Evolutionary conservation across 768 basidiomycete genomes (phyloP).

Genomic region (Suillus spraguei): DNA sequence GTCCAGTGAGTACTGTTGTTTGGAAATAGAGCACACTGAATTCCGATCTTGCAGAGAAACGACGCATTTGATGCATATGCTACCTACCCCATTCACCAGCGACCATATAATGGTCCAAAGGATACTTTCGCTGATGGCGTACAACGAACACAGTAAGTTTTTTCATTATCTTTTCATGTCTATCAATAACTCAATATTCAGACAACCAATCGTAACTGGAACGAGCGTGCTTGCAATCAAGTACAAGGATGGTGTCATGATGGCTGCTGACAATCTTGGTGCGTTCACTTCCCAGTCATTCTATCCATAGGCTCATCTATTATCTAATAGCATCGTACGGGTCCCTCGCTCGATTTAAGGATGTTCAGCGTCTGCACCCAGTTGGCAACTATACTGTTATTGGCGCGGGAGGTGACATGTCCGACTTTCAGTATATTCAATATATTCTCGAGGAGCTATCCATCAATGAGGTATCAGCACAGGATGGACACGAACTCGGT

Average conservation of each 20-base stretch:
- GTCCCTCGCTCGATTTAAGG: slow-evolving; percentile 95
- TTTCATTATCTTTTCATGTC: neutral
- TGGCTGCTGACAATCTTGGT: slow-evolving; percentile 98
- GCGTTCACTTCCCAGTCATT: slow-evolving; percentile 23
- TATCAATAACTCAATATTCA: slow-evolving; percentile 29
- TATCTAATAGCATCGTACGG: slow-evolving; percentile 84
- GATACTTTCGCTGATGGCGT: slow-evolving; percentile 68
- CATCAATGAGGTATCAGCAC: slow-evolving; percentile 75
- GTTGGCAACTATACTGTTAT: slow-evolving; percentile 85
- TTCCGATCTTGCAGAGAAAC: slow-evolving; percentile 53
- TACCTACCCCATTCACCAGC: slow-evolving; percentile 74
- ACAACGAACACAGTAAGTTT: slow-evolving; percentile 77
- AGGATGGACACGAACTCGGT: slow-evolving; percentile 83
- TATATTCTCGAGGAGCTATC: slow-evolving; percentile 75
- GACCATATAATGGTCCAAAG: slow-evolving; percentile 48
- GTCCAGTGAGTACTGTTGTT: slow-evolving; percentile 55
- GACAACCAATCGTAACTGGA: slow-evolving; percentile 94
- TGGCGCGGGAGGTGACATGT: slow-evolving; percentile 95
- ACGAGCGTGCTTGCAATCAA: slow-evolving; percentile 95
- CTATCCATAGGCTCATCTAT: neutral
- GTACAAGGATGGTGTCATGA: slow-evolving; percentile 96
- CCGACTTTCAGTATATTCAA: slow-evolving; percentile 95
- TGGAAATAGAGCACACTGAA: neutral
- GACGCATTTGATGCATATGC: slow-evolving; percentile 75
- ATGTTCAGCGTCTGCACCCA: slow-evolving; percentile 83